These are phyloP conservation scores for Ustilago hordei DNA, from an alignment of 1,284 basidiomycete genomes.

Conservation along the genomic window DNA sequence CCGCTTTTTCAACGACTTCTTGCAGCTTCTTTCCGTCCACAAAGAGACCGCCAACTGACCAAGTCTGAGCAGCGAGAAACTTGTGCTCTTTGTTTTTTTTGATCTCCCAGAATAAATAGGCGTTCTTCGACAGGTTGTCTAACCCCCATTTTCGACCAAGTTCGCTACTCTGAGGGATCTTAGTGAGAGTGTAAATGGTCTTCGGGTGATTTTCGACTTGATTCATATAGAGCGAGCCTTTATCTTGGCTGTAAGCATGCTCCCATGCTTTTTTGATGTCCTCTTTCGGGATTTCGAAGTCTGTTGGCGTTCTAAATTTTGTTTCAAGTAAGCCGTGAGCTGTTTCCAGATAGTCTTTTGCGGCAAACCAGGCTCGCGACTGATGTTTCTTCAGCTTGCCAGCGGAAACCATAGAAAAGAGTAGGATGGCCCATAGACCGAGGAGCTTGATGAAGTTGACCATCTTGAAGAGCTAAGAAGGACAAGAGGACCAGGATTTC, in stretches of 20 bases:
- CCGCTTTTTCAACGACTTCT: no score
- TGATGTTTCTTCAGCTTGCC: rapidly evolving
- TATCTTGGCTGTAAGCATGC: neutral
- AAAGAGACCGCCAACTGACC: neutral
- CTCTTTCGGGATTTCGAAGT: neutral
- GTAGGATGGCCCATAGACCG: neutral
- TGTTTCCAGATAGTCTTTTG: neutral
- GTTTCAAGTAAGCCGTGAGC: neutral
- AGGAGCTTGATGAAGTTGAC: neutral
- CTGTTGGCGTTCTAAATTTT: neutral
- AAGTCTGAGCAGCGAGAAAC: neutral
- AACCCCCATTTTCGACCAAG: neutral
- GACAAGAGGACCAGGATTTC: neutral
- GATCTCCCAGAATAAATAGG: conserved; percentile 16
- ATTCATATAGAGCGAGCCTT: conserved; percentile 1
- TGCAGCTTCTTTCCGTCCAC: no score
- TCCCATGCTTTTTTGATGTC: neutral
- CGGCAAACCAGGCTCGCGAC: neutral
- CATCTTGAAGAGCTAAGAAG: neutral
- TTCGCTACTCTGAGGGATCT: neutral
- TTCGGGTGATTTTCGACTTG: no score
- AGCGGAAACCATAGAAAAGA: neutral
- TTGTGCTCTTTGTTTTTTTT: neutral
- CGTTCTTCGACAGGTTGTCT: neutral
- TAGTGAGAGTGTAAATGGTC: conserved; percentile 10